Evolutionary conservation across 495 filamentous ascomycete genomes (phyloP).

Genomic region (Talaromyces adpressus): DNA sequence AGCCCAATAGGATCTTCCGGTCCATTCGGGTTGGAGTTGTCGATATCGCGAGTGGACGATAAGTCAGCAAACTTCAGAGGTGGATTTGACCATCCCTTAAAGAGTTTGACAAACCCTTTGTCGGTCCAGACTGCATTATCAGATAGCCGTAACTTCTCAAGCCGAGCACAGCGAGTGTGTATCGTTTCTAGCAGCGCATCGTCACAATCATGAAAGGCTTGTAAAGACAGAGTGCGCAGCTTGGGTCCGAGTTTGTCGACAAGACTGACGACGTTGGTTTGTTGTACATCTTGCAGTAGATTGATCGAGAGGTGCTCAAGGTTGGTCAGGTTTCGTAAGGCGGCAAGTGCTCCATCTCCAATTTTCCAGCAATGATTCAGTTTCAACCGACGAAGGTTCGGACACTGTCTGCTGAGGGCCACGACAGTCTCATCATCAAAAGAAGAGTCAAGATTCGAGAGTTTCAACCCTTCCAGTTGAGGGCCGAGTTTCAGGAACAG

Average conservation of each 20-base stretch:
- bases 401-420: constrained; percentile 50
- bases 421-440: constrained; percentile 63
- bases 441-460: constrained; percentile 60
- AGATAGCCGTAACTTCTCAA: constrained; percentile 71
- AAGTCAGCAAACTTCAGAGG: constrained; percentile 63
- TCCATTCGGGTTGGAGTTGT: constrained; percentile 58
- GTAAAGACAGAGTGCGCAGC: constrained; percentile 67
- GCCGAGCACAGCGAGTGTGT: constrained; percentile 56
- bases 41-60: constrained; percentile 64
- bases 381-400: constrained; percentile 64
- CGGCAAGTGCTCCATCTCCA: constrained; percentile 35
- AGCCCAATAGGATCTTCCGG: constrained; percentile 56
- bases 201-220: constrained; percentile 49
- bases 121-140: constrained; percentile 70
- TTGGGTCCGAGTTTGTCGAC: constrained; percentile 50
- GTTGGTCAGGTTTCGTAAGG: constrained; percentile 46
- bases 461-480: constrained; percentile 57
- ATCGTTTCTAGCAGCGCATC: constrained; percentile 58
- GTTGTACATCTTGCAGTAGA: constrained; percentile 46
- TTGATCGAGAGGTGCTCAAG: constrained; percentile 70
- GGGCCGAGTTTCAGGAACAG: constrained; percentile 56
- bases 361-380: constrained; percentile 52
- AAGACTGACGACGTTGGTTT: constrained; percentile 50
- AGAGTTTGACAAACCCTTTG: constrained; percentile 60
- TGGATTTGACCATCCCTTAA: constrained; percentile 66